Percentiles rank a stretch among this genome's conserved stretches.
Conservation (phyloP, 1,284 basidiomycete species). For the Grifola frondosa region DNA sequence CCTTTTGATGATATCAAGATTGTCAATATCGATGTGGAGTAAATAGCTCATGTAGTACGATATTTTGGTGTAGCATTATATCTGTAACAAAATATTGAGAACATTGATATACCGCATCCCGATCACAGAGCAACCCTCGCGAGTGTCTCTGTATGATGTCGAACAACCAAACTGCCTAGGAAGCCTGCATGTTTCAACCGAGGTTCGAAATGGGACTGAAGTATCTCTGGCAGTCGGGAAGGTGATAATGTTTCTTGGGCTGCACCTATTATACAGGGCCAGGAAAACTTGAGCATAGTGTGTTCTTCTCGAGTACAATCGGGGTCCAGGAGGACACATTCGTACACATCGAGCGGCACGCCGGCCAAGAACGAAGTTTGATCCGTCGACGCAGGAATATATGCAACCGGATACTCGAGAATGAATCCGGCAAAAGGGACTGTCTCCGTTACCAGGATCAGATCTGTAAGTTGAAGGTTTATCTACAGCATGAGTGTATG, state of each 20-base stretch:
- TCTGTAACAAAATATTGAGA: too few relatives aligned
- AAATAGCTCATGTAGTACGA: too few relatives aligned
- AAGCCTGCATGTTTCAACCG: conserved; percentile 10
- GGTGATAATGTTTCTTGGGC: conserved; percentile 20
- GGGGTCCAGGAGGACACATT: conserved; percentile 29
- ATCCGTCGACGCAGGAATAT: conserved; percentile 39
- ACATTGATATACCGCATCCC: too few relatives aligned
- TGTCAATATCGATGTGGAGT: conserved; percentile 70
- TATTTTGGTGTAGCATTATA: too few relatives aligned
- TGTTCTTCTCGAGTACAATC: conserved; percentile 17
- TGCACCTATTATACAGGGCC: conserved; percentile 31
- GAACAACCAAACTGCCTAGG: conserved; percentile 12
- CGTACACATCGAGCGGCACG: conserved; percentile 48
- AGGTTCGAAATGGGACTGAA: conserved; percentile 11
- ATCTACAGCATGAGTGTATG: too few relatives aligned
- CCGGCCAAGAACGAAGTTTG: conserved; percentile 40
- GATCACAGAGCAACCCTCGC: conserved; percentile 29
- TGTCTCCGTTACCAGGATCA: too few relatives aligned
- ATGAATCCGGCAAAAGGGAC: conserved; percentile 53
- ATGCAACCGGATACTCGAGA: conserved; percentile 59
- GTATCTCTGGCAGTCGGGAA: conserved; percentile 12
- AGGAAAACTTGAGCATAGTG: conserved; percentile 42
- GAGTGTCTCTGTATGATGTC: conserved; percentile 19
- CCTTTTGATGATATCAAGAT: conserved; percentile 91
- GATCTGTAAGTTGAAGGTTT: too few relatives aligned